These are phyloP conservation scores for Agrostemma githago DNA, from an alignment of 148 eudicot genomes.

Conservation along the genomic window DNA sequence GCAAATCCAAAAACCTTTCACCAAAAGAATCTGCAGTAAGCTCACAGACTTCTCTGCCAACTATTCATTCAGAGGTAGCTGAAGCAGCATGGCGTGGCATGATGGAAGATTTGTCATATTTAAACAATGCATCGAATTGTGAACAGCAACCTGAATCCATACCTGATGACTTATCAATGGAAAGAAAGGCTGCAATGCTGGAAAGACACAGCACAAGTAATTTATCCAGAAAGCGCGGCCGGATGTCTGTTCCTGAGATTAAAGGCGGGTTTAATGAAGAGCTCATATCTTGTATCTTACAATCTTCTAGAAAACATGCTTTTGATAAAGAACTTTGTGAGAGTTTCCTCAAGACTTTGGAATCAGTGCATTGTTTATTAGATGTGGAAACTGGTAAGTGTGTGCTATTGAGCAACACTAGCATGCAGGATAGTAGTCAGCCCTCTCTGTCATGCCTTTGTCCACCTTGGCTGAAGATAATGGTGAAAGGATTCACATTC, in stretches of 20 bases:
- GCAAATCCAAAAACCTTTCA: constrained; percentile 29
- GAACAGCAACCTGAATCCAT: constrained; percentile 22
- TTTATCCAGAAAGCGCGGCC: constrained; percentile 35
- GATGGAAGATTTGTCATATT: constrained; percentile 60
- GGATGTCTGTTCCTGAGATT: constrained; percentile 22
- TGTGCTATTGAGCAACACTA: constrained; percentile 36
- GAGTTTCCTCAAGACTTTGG: constrained; percentile 42
- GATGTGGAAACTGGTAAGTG: constrained; percentile 52
- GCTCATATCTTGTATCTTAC: constrained; percentile 35
- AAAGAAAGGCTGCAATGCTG: constrained; percentile 12
- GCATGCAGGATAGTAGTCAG: constrained; percentile 21
- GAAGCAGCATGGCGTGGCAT: constrained; percentile 59
- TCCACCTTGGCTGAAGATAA: constrained; percentile 63
- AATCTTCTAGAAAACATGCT: constrained; percentile 23
- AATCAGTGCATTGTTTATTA: constrained; percentile 48
- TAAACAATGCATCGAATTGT: constrained; percentile 22
- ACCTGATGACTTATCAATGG: constrained; percentile 17
- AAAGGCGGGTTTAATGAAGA: constrained; percentile 32
- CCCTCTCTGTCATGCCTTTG: constrained; percentile 52
- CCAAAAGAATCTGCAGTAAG: constrained; percentile 25
- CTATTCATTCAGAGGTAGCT: constrained; percentile 35
- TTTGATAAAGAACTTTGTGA: constrained; percentile 39
- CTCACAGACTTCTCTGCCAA: constrained; percentile 20
- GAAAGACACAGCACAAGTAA: neutral
- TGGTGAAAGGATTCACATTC: constrained; percentile 57